Evolutionary conservation across 2,329 filamentous ascomycete species (phyloP).

Genomic region (Alternaria postmessia): DNA sequence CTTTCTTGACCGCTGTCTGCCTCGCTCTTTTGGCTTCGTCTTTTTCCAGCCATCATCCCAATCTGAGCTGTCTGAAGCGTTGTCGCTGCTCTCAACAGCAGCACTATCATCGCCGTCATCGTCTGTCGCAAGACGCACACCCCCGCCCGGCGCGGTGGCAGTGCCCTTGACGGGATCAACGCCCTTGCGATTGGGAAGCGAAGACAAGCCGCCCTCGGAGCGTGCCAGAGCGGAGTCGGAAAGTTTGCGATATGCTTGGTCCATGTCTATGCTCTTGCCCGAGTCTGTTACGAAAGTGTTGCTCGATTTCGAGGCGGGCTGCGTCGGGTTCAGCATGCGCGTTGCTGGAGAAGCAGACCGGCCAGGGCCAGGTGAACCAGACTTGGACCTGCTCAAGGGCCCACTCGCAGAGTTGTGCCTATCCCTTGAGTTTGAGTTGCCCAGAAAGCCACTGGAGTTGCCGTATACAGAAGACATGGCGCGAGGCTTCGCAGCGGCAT

Average conservation of each 20-base stretch:
- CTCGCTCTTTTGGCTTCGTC: constrained; percentile 48
- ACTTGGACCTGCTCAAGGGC: constrained; percentile 47
- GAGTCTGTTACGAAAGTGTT: constrained; percentile 65
- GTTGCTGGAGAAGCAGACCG: constrained; percentile 50
- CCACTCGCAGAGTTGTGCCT: constrained; percentile 53
- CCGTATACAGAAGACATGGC: constrained; percentile 58
- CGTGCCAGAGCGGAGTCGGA: constrained; percentile 74
- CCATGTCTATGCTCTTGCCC: constrained; percentile 71
- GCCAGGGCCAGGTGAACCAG: constrained; percentile 50
- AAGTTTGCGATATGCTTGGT: constrained; percentile 72
- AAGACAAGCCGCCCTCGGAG: constrained; percentile 69
- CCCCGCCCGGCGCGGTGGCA: constrained; percentile 56
- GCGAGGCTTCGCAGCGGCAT: constrained; percentile 43
- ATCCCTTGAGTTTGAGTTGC: constrained; percentile 34
- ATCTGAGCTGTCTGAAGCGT: constrained; percentile 65
- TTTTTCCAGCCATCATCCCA: constrained; percentile 65
- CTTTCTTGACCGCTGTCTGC: constrained; percentile 49
- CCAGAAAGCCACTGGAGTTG: constrained; percentile 32
- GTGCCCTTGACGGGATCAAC: constrained; percentile 51
- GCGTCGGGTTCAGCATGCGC: constrained; percentile 58
- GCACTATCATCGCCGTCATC: constrained; percentile 62
- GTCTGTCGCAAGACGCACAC: constrained; percentile 63
- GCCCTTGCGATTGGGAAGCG: constrained; percentile 62
- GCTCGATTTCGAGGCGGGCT: constrained; percentile 50
- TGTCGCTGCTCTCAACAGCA: constrained; percentile 73